These are phyloP conservation scores for Irpex rosettiformis DNA, from an alignment of 1,284 basidiomycete species.

Conservation along the genomic window DNA sequence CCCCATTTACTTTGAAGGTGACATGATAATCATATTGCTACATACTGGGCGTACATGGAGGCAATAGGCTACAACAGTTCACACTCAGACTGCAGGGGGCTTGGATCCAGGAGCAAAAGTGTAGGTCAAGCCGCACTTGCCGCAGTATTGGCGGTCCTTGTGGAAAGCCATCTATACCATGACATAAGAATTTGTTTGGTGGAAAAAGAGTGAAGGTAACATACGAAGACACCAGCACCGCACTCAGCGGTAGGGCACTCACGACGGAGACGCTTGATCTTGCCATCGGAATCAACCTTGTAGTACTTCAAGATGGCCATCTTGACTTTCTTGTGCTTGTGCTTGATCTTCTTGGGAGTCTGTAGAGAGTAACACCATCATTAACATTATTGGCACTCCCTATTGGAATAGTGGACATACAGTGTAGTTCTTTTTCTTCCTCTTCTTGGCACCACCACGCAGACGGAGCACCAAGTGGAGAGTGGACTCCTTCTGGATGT, in stretches of 20 bases:
- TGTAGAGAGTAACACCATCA: constrained; percentile 29
- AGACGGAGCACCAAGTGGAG: constrained; percentile 95
- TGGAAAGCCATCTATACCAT: constrained; percentile 83
- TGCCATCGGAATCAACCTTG: constrained; percentile 98
- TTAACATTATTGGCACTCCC: neutral
- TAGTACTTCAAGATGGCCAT: constrained; percentile 99
- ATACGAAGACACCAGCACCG: constrained; percentile 92
- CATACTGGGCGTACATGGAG: constrained; percentile 6
- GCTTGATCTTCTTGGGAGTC: constrained; percentile 99
- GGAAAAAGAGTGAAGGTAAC: constrained; percentile 27
- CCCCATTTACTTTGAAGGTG: too few relatives aligned
- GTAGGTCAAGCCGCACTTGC: constrained; percentile 92
- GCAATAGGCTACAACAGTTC: neutral
- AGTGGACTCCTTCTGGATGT: constrained; percentile 96
- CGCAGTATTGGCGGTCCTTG: constrained; percentile 93
- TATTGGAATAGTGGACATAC: constrained; percentile 35
- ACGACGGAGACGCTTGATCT: constrained; percentile 98
- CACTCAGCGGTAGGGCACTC: constrained; percentile 92
- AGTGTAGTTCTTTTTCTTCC: constrained; percentile 99
- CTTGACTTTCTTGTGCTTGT: constrained; percentile 99
- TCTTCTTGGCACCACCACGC: constrained; percentile 98
- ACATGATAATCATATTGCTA: neutral
- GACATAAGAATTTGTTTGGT: neutral
- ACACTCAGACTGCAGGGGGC: constrained; percentile 60
- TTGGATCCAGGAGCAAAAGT: constrained; percentile 81